Conservation (phyloP, 2,329 filamentous ascomycete species). For the Beauveria sp. region DNA sequence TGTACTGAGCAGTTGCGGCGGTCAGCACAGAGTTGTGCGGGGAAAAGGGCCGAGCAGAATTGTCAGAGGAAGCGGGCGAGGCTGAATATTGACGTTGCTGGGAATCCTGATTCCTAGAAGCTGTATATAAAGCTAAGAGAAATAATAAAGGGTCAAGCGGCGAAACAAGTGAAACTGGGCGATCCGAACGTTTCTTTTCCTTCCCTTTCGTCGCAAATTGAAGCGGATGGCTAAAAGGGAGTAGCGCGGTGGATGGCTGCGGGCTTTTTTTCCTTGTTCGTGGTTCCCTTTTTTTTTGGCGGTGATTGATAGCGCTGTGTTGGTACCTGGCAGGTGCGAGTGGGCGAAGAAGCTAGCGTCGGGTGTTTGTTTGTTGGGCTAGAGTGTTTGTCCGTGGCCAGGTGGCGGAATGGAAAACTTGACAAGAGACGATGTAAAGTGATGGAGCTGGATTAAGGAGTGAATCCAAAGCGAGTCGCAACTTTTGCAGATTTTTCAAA, state of each 20-base stretch:
- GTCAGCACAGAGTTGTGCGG: constrained; percentile 7
- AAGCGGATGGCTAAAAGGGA: background rate
- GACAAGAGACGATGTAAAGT: background rate
- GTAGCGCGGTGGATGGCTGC: background rate
- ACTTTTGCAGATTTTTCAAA: background rate
- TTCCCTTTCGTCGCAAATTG: background rate
- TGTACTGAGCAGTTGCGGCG: constrained; percentile 11
- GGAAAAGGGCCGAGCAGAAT: constrained; percentile 10
- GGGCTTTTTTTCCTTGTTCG: background rate
- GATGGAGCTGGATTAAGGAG: background rate
- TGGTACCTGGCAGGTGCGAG: constrained; percentile 6
- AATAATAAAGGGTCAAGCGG: background rate
- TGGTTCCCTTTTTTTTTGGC: background rate
- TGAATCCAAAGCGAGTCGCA: background rate
- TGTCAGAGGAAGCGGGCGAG: background rate
- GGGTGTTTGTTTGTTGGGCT: background rate
- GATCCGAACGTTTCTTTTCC: background rate
- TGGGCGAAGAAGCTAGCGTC: background rate
- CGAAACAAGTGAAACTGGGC: background rate
- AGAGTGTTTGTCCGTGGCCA: background rate
- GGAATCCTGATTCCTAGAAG: background rate
- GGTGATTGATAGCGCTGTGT: background rate
- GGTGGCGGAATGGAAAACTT: background rate
- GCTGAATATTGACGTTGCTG: background rate
- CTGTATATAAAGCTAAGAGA: background rate